These are phyloP conservation scores for Didymella pinodella DNA, from an alignment of 2,329 filamentous ascomycete species.

Conservation along the genomic window DNA sequence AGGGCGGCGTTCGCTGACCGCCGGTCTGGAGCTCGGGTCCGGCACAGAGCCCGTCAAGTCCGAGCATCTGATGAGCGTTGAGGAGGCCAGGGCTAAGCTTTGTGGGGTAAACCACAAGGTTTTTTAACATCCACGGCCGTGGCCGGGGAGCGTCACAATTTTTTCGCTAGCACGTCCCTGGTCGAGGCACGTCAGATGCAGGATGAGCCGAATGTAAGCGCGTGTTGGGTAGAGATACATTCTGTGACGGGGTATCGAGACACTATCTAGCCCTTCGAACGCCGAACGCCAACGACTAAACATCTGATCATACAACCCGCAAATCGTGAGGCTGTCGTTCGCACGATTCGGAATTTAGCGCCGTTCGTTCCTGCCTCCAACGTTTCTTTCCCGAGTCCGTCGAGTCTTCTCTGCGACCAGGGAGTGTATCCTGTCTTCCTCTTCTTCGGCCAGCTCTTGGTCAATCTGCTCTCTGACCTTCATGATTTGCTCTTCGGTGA, in stretches of 20 bases:
- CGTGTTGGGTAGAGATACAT: not conserved
- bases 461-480: slow-evolving; percentile 73
- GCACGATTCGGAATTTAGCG: slow-evolving; percentile 20
- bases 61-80: slow-evolving; percentile 7
- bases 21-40: not conserved
- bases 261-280: slow-evolving; percentile 1
- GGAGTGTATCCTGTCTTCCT: slow-evolving; percentile 63
- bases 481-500: slow-evolving; percentile 71
- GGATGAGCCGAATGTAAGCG: not conserved
- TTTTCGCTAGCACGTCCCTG: not conserved
- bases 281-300: slow-evolving; percentile 9
- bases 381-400: slow-evolving; percentile 54
- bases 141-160: not conserved
- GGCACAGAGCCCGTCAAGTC: not conserved
- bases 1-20: slow-evolving; percentile 1
- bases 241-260: slow-evolving; percentile 16
- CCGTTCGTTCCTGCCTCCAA: slow-evolving; percentile 55
- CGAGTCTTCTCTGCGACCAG: slow-evolving; percentile 62
- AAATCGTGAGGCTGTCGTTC: not conserved
- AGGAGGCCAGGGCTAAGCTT: slow-evolving; percentile 10
- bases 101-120: slow-evolving; percentile 7
- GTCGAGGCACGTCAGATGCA: not conserved
- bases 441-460: slow-evolving; percentile 69
- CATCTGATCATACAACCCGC: not conserved
- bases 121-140: not conserved